These are phyloP conservation scores for Teunomyces cretensis DNA, from an alignment of 805 yeast genomes.

Conservation along the genomic window DNA sequence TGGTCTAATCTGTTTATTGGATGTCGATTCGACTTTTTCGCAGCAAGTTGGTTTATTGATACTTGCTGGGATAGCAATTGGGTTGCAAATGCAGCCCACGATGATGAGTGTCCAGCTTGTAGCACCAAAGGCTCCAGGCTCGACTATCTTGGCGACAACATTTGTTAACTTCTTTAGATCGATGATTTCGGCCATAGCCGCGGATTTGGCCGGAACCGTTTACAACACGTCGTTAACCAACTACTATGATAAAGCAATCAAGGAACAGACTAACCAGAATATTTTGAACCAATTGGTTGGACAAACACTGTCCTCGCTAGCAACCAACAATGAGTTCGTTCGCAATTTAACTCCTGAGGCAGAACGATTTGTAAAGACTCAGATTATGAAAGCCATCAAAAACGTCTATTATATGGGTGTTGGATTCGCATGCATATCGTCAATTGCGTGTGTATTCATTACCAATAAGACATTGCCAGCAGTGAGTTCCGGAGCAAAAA, in stretches of 20 bases:
- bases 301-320: slow-evolving; percentile 8
- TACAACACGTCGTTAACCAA: slow-evolving; percentile 27
- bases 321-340: slow-evolving; percentile 13
- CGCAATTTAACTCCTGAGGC: slow-evolving; percentile 22
- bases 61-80: slow-evolving; percentile 47
- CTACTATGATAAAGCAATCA: slow-evolving; percentile 8
- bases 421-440: slow-evolving; percentile 33
- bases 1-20: slow-evolving; percentile 45
- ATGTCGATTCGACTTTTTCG: slow-evolving; percentile 33
- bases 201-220: slow-evolving; percentile 42
- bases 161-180: slow-evolving; percentile 44
- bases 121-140: slow-evolving; percentile 53
- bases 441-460: slow-evolving; percentile 32
- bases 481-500: background rate
- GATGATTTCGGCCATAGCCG: slow-evolving; percentile 46
- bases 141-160: slow-evolving; percentile 48
- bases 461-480: slow-evolving; percentile 43
- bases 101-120: slow-evolving; percentile 46
- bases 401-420: slow-evolving; percentile 43
- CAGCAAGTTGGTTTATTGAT: slow-evolving; percentile 47
- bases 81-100: slow-evolving; percentile 48
- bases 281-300: slow-evolving; percentile 18
- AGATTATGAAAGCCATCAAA: slow-evolving; percentile 37
- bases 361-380: slow-evolving; percentile 22
- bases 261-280: slow-evolving; percentile 10